Base-by-base conservation (phyloP, 2,329 filamentous ascomycete species). In the Corinectria fuckeliana region DNA sequence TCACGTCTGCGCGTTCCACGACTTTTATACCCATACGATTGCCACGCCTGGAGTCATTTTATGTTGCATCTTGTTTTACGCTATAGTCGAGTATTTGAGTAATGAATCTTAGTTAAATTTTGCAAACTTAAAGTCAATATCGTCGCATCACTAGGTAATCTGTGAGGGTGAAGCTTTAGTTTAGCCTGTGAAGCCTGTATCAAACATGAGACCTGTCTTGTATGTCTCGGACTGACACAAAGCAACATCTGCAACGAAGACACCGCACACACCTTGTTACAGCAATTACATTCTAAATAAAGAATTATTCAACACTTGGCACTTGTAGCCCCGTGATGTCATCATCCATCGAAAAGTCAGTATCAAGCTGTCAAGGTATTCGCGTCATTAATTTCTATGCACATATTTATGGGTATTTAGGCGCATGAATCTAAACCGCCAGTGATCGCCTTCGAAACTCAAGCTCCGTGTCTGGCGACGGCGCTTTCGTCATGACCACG, bases 401-500 rank as follows among this genome's bases (percentile, higher is more conserved):
- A 62, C 45, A 48, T 10, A 7, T 30, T 50, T 38, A 41, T 45
- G 36, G 49, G 41, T 56, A 69, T 69, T 30, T 65, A 60, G 54
- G 53, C 28, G 53, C 58, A 50, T 60, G 50, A 41, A 39, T 34
- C 61, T 52, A 71, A 59, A 49, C 56, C 25, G 42, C 63, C 42
- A 65, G 50, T 4, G 68, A 71, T 41, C 78, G 73, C 69, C 72
- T 69, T 53, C 72, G 70, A 52, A 80, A 81, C 54, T 80, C 68
- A 4, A 81, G 62, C 62, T 80, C 75, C 0, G 72, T 74, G 14
- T 78, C 73, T 4, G 73, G 80, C 74, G 64, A 76, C 30, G 66
- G 77, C 39, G 71, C 77, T 70, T 78, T 82, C 69, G 62, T 77
- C 76, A 72, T 80, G 62, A 73, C 73, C 65, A 72, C 67, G 49